Evolutionary conservation across 495 filamentous ascomycete species (phyloP).

Genomic region (Trichocladium antarcticum): DNA sequence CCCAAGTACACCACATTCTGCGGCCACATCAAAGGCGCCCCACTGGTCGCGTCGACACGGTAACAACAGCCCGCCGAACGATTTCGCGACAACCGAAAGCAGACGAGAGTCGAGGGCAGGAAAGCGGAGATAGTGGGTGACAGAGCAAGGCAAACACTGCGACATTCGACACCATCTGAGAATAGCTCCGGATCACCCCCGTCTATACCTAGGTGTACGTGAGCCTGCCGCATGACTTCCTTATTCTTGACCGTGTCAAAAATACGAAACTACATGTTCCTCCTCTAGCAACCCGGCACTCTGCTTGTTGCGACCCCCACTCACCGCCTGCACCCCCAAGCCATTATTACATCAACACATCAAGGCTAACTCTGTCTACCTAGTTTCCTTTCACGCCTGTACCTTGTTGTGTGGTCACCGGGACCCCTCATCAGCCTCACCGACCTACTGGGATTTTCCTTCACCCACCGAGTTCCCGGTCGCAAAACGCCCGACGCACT

Average conservation of each 20-base stretch:
- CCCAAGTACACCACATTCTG: background rate
- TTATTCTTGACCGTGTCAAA: background rate
- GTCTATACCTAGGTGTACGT: background rate
- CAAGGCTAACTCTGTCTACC: background rate
- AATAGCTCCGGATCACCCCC: background rate
- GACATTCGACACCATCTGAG: slow-evolving; percentile 7
- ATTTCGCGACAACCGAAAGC: background rate
- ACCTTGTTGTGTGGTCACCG: slow-evolving; percentile 7
- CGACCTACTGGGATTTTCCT: background rate
- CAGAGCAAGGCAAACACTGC: background rate
- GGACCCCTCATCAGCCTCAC: slow-evolving; percentile 3
- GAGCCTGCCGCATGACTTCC: slow-evolving; percentile 9
- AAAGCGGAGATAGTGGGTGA: background rate
- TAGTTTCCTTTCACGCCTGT: background rate
- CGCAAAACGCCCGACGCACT: background rate
- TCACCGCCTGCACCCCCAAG: background rate
- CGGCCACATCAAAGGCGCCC: background rate
- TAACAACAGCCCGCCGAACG: background rate
- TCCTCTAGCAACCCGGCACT: background rate
- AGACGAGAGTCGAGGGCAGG: background rate
- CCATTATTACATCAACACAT: background rate
- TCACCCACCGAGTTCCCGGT: background rate
- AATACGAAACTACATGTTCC: background rate
- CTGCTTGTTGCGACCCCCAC: background rate
- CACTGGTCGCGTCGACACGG: background rate